A percentile compares a stretch with the other conserved stretches of the same genome.
These are phyloP conservation scores for Tetrapisispora fleetii DNA, from an alignment of 805 yeast genomes.

Conservation along the genomic window DNA sequence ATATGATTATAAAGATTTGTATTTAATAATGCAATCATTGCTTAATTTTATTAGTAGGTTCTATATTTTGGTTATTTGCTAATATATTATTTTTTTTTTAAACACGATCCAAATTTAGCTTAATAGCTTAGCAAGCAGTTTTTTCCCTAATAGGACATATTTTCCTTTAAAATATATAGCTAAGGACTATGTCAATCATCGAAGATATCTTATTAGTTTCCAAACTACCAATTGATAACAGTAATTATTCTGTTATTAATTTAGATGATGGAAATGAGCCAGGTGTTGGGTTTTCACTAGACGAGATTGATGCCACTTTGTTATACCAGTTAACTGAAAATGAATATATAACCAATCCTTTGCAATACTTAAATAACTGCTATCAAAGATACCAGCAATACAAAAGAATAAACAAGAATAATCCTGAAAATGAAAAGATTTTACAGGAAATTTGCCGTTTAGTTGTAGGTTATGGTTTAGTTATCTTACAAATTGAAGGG, in stretches of 20 bases:
- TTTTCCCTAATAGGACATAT: too few species aligned
- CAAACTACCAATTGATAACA: constrained; percentile 8
- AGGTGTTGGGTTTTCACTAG: constrained; percentile 2
- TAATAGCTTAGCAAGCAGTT: too few species aligned
- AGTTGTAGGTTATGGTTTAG: constrained; percentile 48
- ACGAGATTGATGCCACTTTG: constrained; percentile 23
- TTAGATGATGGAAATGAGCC: constrained; percentile 11
- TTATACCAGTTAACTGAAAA: constrained; percentile 28
- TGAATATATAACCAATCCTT: constrained; percentile 14
- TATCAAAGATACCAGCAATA: constrained; percentile 22
- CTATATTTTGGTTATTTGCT: too few species aligned
- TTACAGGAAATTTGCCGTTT: constrained; percentile 38
- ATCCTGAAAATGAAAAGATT: constrained; percentile 27
- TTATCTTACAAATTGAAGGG: constrained; percentile 61
- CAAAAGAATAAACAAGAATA: constrained; percentile 39
- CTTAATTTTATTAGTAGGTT: too few species aligned
- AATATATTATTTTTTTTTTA: too few species aligned
- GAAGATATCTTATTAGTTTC: constrained; percentile 22
- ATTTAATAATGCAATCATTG: too few species aligned
- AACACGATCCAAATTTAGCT: too few species aligned
- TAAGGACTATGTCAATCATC: constrained; percentile 13
- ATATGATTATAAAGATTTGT: too few species aligned
- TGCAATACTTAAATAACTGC: constrained; percentile 23
- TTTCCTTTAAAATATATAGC: neutral
- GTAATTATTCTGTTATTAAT: constrained; percentile 8